phyloP scores from a whole-genome alignment of 176 grass and related monocot genomes.

The Lolium perenne region DNA sequence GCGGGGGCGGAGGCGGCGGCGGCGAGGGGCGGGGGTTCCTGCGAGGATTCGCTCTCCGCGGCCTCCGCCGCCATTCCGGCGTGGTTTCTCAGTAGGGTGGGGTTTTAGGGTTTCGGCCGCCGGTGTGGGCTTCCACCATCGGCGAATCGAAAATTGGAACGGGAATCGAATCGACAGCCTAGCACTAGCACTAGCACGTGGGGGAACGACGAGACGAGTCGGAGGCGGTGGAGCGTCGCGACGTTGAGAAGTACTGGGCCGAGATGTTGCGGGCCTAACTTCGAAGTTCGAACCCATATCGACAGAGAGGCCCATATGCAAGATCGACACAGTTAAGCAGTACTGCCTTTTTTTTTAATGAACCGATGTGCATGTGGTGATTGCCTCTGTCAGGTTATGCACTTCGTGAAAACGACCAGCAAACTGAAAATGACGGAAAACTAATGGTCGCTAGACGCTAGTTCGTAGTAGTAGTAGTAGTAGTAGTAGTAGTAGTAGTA shows the following conservation, averaged over 20 bases:
- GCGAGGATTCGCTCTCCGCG: constrained; percentile 21
- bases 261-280: not conserved
- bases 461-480: too few relatives aligned
- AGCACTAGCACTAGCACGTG: not conserved
- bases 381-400: too few relatives aligned
- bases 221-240: constrained; percentile 8
- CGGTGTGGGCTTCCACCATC: not conserved
- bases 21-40: not conserved
- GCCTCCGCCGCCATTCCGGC: constrained; percentile 47
- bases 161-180: not conserved
- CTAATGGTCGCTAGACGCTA: too few relatives aligned
- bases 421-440: too few relatives aligned
- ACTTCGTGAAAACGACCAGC: too few relatives aligned
- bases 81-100: constrained; percentile 7
- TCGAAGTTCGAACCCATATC: not conserved
- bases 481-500: too few relatives aligned
- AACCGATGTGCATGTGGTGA: too few relatives aligned
- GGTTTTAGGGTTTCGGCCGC: constrained; percentile 44
- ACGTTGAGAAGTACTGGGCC: not conserved
- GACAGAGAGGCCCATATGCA: too few relatives aligned
- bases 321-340: too few relatives aligned
- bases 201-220: not conserved
- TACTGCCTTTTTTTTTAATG: too few relatives aligned
- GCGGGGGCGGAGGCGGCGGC: not conserved
- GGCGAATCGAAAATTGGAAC: not conserved